Percentiles rank a stretch among this genome's conserved stretches.
These are phyloP conservation scores for Ilyonectria sp. DNA, from an alignment of 2,329 filamentous ascomycete species.

Conservation along the genomic window DNA sequence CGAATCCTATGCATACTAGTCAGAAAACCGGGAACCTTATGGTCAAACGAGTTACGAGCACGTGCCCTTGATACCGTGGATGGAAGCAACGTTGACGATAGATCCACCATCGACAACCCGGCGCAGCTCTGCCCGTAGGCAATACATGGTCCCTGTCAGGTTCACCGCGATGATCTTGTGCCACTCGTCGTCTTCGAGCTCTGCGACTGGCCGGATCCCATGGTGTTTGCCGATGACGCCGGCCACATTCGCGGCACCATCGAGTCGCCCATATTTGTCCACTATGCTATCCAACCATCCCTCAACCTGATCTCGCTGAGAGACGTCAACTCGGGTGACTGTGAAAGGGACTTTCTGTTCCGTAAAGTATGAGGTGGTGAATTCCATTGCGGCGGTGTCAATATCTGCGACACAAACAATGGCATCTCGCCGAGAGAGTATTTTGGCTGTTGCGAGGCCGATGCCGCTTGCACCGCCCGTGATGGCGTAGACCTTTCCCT, in stretches of 20 bases:
- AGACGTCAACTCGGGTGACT: constrained; percentile 64
- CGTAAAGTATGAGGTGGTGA: constrained; percentile 51
- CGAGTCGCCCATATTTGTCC: constrained; percentile 66
- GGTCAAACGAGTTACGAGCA: constrained; percentile 17
- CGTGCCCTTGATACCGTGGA: constrained; percentile 61
- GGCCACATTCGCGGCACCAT: constrained; percentile 70
- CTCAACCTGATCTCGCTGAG: constrained; percentile 63
- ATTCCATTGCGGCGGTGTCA: constrained; percentile 48
- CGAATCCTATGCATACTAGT: constrained; percentile 49
- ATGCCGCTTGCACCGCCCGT: constrained; percentile 62
- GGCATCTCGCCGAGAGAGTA: constrained; percentile 55
- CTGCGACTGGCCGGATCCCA: constrained; percentile 56
- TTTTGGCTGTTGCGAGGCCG: constrained; percentile 58
- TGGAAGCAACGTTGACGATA: constrained; percentile 72
- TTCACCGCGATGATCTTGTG: constrained; percentile 64
- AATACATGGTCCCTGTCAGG: constrained; percentile 67
- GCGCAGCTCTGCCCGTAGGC: constrained; percentile 62
- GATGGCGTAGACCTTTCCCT: constrained; percentile 57
- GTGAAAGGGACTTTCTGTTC: constrained; percentile 46
- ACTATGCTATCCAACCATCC: constrained; percentile 64
- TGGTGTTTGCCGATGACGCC: constrained; percentile 65
- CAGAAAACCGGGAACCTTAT: constrained; percentile 26
- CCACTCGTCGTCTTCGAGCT: constrained; percentile 65
- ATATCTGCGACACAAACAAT: constrained; percentile 59
- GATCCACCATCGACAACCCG: constrained; percentile 62